Percentiles rank a stretch among this genome's conserved stretches.
phyloP scores from a whole-genome alignment of 176 grass and related monocot genomes.

The Aechmea fasciata region DNA sequence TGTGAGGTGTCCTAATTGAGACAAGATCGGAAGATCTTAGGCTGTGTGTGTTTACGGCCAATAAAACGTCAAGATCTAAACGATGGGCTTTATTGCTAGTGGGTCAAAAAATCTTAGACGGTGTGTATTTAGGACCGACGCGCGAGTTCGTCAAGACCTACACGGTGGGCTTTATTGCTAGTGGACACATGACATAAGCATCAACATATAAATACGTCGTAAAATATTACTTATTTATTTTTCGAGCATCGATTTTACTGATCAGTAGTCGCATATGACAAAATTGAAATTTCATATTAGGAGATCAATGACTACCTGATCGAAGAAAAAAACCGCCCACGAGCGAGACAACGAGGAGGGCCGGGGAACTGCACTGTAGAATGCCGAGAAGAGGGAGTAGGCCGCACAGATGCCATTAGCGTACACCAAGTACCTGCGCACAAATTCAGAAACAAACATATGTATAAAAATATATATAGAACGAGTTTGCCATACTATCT shows the following conservation, averaged over 20 bases:
- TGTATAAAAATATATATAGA: neutral
- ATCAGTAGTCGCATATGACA: neutral
- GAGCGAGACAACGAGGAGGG: conserved; percentile 39
- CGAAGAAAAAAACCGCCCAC: conserved; percentile 81
- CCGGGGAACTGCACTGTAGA: conserved; percentile 54
- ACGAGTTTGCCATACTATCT: no score
- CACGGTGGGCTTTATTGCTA: no score
- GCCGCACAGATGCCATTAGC: conserved; percentile 76
- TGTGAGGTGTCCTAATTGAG: no score
- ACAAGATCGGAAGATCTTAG: no score
- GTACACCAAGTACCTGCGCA: conserved; percentile 54
- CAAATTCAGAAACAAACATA: neutral
- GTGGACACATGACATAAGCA: no score
- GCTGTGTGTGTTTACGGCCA: no score
- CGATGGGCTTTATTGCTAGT: no score
- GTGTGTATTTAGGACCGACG: no score
- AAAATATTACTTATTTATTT: neutral
- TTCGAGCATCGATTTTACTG: neutral
- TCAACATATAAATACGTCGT: no score
- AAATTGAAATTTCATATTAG: neutral
- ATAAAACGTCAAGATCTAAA: no score
- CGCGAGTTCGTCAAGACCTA: no score
- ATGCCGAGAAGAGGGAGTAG: conserved; percentile 63
- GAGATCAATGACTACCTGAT: conserved; percentile 38
- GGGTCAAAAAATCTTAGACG: no score